Conservation (phyloP, 805 yeast genomes). For the Saccharomycopsis olivae region DNA sequence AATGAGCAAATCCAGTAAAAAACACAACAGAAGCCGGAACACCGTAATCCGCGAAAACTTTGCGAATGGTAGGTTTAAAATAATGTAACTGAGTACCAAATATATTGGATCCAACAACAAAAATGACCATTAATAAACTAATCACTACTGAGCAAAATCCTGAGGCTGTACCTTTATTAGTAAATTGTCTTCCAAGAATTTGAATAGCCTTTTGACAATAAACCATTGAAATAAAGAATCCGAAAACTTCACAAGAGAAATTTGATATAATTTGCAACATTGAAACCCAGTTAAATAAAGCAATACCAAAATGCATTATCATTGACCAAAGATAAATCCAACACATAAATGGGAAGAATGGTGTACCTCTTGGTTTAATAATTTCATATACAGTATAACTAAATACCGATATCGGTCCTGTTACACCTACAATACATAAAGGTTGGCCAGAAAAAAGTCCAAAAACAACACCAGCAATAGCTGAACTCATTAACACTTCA, state of each 20-base stretch:
- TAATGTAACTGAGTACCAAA: slow-evolving; percentile 56
- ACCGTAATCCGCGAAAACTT: slow-evolving; percentile 75
- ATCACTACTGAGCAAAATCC: slow-evolving; percentile 72
- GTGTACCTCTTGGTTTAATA: slow-evolving; percentile 26
- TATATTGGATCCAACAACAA: slow-evolving; percentile 45
- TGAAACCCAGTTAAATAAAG: slow-evolving; percentile 56
- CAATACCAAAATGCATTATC: slow-evolving; percentile 67
- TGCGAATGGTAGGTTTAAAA: slow-evolving; percentile 49
- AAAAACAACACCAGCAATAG: slow-evolving; percentile 82
- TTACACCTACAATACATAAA: slow-evolving; percentile 89
- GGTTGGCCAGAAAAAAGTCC: slow-evolving; percentile 88
- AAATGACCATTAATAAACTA: slow-evolving; percentile 62
- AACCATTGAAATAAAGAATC: slow-evolving; percentile 78
- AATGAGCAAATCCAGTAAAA: slow-evolving; percentile 88
- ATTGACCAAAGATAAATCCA: slow-evolving; percentile 92
- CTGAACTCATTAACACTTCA: slow-evolving; percentile 75
- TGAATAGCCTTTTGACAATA: slow-evolving; percentile 88
- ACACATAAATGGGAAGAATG: slow-evolving; percentile 85
- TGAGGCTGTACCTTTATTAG: slow-evolving; percentile 26
- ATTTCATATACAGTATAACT: slow-evolving; percentile 63
- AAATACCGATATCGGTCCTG: slow-evolving; percentile 91
- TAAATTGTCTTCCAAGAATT: slow-evolving; percentile 63
- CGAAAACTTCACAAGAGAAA: slow-evolving; percentile 88
- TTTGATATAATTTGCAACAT: slow-evolving; percentile 62
- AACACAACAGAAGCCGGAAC: slow-evolving; percentile 77